Percentiles rank a stretch among this genome's conserved stretches.
Conservation (phyloP, 345 rosid species). For the Populus deltoides region DNA sequence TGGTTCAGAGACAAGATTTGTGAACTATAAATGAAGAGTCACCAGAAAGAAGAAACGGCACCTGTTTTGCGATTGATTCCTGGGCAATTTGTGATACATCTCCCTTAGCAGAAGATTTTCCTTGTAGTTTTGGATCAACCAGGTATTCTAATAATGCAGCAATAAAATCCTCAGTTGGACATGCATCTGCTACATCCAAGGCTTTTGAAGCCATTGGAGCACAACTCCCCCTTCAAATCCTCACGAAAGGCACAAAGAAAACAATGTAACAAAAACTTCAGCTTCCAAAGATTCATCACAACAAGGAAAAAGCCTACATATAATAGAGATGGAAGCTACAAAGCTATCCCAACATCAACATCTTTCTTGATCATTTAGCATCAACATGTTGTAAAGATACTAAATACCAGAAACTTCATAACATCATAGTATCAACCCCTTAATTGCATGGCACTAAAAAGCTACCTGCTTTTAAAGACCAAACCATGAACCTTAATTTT, state of each 20-base stretch:
- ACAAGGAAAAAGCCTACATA: neutral
- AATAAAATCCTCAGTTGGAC: constrained; percentile 70
- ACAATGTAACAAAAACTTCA: neutral
- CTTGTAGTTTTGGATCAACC: constrained; percentile 70
- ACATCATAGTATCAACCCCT: neutral
- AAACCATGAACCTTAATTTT: neutral
- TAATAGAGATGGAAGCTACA: neutral
- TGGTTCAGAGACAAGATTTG: too few species aligned
- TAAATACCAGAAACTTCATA: neutral
- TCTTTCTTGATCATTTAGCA: too few species aligned
- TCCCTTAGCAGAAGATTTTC: constrained; percentile 28
- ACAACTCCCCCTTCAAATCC: neutral
- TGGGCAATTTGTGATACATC: constrained; percentile 41
- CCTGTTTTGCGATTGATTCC: constrained; percentile 71
- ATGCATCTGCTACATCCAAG: constrained; percentile 36
- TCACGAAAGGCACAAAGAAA: neutral
- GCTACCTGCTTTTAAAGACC: neutral
- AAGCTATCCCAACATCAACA: neutral
- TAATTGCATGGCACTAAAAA: neutral
- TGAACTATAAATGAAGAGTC: neutral
- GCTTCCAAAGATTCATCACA: neutral
- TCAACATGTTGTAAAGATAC: neutral
- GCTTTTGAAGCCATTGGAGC: neutral
- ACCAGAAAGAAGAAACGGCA: constrained; percentile 11
- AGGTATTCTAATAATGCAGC: constrained; percentile 47